These are phyloP conservation scores for Aspergillus thermomutatus DNA, from an alignment of 2,329 filamentous ascomycete genomes.

Conservation along the genomic window DNA sequence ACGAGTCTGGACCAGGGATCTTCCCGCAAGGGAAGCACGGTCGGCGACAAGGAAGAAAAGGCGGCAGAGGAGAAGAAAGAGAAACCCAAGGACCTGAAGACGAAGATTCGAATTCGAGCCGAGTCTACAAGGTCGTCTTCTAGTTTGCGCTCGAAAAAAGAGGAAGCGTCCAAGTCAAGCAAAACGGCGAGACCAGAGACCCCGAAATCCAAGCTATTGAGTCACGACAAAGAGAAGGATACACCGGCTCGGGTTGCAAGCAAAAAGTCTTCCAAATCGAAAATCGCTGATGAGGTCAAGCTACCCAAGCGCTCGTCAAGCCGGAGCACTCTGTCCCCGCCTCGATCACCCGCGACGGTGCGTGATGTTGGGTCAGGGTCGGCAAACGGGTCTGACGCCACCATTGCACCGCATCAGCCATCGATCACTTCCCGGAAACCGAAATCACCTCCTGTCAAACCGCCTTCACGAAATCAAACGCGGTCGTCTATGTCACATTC, in stretches of 20 bases:
- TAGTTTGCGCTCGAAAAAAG: conserved; percentile 37
- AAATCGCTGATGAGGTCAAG: conserved; percentile 29
- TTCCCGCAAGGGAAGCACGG: conserved; percentile 34
- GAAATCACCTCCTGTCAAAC: conserved; percentile 28
- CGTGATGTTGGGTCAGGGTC: conserved; percentile 35
- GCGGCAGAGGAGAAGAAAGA: conserved; percentile 34
- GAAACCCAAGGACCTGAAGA: conserved; percentile 32
- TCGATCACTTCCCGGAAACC: conserved; percentile 28
- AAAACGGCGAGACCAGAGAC: conserved; percentile 37
- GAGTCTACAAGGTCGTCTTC: conserved; percentile 42
- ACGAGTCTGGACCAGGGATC: conserved; percentile 42
- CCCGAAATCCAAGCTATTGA: conserved; percentile 36
- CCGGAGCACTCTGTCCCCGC: conserved; percentile 30
- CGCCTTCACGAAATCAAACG: conserved; percentile 34
- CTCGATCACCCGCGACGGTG: conserved; percentile 34
- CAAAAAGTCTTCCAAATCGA: conserved; percentile 34
- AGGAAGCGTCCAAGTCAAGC: conserved; percentile 35
- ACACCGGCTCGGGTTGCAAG: conserved; percentile 33
- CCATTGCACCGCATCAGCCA: conserved; percentile 44
- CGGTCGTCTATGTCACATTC: conserved; percentile 31
- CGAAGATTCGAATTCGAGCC: conserved; percentile 36
- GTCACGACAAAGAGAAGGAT: conserved; percentile 33
- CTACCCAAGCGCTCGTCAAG: conserved; percentile 31
- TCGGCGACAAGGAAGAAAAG: conserved; percentile 29
- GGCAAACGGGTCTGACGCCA: conserved; percentile 43